Conservation (phyloP, 805 yeast genomes). For the Wickerhamomyces chaumierensis region DNA sequence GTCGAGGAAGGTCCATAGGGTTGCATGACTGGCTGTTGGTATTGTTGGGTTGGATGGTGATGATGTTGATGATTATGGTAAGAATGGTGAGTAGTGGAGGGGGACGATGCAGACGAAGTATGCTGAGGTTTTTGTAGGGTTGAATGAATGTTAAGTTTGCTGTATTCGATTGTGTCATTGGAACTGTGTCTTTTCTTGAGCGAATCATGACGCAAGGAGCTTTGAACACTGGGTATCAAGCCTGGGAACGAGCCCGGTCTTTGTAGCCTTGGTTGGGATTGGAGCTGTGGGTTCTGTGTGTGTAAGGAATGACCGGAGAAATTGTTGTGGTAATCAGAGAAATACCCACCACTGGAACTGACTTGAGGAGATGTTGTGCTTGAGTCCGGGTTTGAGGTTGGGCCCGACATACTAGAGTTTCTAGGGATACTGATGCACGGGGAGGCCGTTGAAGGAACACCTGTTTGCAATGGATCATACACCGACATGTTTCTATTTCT, state of each 20-base stretch:
- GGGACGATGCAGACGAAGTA: too few relatives aligned
- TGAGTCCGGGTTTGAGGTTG: conserved; percentile 5
- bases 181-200: conserved; percentile 17
- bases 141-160: conserved; percentile 13
- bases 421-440: conserved; percentile 3
- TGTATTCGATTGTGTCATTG: conserved; percentile 9
- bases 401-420: conserved; percentile 13
- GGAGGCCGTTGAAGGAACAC: conserved; percentile 6
- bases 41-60: neutral
- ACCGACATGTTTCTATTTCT: conserved; percentile 17
- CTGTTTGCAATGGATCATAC: conserved; percentile 18
- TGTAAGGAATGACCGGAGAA: conserved; percentile 3
- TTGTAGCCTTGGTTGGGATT: conserved; percentile 8
- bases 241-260: conserved; percentile 17
- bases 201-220: conserved; percentile 7
- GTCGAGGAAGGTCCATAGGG: neutral
- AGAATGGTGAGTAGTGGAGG: conserved; percentile 10
- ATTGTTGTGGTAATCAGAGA: conserved; percentile 12
- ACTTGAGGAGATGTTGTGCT: conserved; percentile 2
- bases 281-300: conserved; percentile 3
- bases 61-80: conserved; percentile 1
- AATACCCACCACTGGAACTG: conserved; percentile 6
- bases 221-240: conserved; percentile 9
- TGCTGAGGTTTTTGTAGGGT: conserved; percentile 4
- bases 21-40: neutral